These are phyloP conservation scores for Teunomyces lycoperdinae DNA, from an alignment of 805 yeast genomes.

Conservation along the genomic window DNA sequence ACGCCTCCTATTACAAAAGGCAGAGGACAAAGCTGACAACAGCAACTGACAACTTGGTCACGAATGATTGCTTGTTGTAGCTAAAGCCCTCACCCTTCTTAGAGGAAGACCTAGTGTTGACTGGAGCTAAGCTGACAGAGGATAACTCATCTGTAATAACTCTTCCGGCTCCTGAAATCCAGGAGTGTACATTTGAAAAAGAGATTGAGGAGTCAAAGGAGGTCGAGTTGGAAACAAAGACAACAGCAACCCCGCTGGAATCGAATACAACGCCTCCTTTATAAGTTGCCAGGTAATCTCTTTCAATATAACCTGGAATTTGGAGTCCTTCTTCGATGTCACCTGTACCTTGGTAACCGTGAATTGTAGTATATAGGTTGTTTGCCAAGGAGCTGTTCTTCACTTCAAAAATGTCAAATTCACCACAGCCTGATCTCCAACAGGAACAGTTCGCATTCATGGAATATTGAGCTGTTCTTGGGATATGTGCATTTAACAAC, in stretches of 20 bases:
- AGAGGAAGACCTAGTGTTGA: slow-evolving; percentile 20
- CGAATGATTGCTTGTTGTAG: slow-evolving; percentile 7
- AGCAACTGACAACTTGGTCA: slow-evolving; percentile 6
- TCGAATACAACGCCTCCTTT: slow-evolving; percentile 72
- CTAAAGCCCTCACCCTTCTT: slow-evolving; percentile 21
- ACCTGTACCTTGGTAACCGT: slow-evolving; percentile 72
- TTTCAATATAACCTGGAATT: slow-evolving; percentile 51
- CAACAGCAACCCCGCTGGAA: slow-evolving; percentile 56
- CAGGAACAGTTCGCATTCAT: slow-evolving; percentile 62
- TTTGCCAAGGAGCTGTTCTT: slow-evolving; percentile 58
- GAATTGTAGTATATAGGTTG: slow-evolving; percentile 64
- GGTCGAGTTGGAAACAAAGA: slow-evolving; percentile 57
- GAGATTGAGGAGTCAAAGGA: slow-evolving; percentile 44
- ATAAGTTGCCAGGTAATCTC: slow-evolving; percentile 52
- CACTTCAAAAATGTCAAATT: slow-evolving; percentile 73
- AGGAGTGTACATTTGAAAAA: slow-evolving; percentile 41
- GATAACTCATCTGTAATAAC: slow-evolving; percentile 21
- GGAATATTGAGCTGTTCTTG: slow-evolving; percentile 73
- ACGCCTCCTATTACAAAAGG: slow-evolving; percentile 4
- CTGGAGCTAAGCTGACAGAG: slow-evolving; percentile 20
- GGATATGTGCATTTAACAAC: slow-evolving; percentile 69
- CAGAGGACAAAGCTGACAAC: slow-evolving; percentile 9
- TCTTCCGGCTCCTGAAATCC: slow-evolving; percentile 43
- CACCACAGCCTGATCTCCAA: slow-evolving; percentile 79
- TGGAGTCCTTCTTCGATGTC: slow-evolving; percentile 60